Percentiles rank a stretch among this genome's conserved stretches.
Conservation (phyloP, 1,284 basidiomycete genomes). For the Rugosomyces carneus region DNA sequence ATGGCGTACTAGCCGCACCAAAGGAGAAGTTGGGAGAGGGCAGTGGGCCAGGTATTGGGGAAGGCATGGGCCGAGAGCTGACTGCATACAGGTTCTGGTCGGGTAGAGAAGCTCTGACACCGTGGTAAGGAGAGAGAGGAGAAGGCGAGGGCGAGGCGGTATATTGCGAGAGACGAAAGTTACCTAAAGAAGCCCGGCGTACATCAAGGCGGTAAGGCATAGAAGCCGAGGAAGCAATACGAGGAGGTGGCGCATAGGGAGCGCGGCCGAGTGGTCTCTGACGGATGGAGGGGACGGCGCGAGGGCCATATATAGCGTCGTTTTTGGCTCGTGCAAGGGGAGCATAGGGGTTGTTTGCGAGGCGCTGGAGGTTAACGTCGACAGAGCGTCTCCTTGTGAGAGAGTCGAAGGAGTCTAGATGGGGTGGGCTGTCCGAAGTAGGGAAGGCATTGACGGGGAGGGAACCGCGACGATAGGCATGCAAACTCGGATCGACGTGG, state of each 20-base stretch:
- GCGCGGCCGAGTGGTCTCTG: constrained; percentile 23
- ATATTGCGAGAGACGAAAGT: constrained; percentile 27
- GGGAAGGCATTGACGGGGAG: constrained; percentile 41
- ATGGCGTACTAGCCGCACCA: constrained; percentile 47
- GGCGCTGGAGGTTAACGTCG: constrained; percentile 54
- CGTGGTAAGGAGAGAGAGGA: constrained; percentile 33
- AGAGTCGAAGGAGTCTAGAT: constrained; percentile 34
- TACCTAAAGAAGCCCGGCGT: constrained; percentile 43
- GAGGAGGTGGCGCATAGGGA: constrained; percentile 21
- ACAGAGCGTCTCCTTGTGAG: constrained; percentile 51
- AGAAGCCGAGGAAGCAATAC: constrained; percentile 20
- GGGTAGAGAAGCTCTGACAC: constrained; percentile 37
- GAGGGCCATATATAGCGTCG: constrained; percentile 36
- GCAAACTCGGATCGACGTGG: constrained; percentile 19
- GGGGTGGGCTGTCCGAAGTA: constrained; percentile 23
- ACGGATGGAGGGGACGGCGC: constrained; percentile 29
- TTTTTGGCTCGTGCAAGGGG: constrained; percentile 52
- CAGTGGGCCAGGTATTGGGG: constrained; percentile 64
- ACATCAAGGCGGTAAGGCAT: constrained; percentile 25
- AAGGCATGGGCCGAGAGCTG: constrained; percentile 41
- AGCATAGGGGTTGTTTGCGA: constrained; percentile 59
- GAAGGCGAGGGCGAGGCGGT: constrained; percentile 32
- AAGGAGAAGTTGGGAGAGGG: constrained; percentile 65
- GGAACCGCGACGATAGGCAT: constrained; percentile 41
- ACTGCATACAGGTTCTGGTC: constrained; percentile 45